These are phyloP conservation scores for Lentinula novae-zelandiae DNA, from an alignment of 1,284 basidiomycete species.

Conservation along the genomic window DNA sequence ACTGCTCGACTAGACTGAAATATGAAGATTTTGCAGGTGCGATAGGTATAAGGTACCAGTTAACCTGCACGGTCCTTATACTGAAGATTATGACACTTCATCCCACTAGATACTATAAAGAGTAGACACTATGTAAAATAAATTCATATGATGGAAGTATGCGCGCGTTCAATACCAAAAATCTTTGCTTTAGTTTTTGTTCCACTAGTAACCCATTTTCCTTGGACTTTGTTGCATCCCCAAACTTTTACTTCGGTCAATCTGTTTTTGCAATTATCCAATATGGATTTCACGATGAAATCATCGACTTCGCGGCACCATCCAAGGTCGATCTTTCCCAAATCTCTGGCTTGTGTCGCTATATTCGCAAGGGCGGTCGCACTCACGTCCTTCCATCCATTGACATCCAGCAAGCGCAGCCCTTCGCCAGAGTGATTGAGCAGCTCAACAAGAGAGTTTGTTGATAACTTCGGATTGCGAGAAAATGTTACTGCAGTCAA, in stretches of 20 bases:
- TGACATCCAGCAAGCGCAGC: slow-evolving; percentile 70
- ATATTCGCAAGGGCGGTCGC: slow-evolving; percentile 56
- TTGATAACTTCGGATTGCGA: slow-evolving; percentile 57
- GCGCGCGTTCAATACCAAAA: slow-evolving; percentile 9
- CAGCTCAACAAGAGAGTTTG: slow-evolving; percentile 59
- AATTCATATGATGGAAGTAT: background rate
- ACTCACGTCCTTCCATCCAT: slow-evolving; percentile 69
- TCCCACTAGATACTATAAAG: no score
- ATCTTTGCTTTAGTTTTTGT: slow-evolving; percentile 10
- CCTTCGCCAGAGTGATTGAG: slow-evolving; percentile 65
- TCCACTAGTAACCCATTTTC: slow-evolving; percentile 37
- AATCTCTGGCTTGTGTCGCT: slow-evolving; percentile 38
- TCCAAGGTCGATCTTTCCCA: slow-evolving; percentile 76
- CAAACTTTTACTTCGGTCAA: slow-evolving; percentile 63
- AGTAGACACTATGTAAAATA: background rate
- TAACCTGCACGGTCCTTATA: no score
- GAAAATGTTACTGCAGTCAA: slow-evolving; percentile 56
- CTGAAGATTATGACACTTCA: no score
- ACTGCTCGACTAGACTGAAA: no score
- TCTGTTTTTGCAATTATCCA: slow-evolving; percentile 47
- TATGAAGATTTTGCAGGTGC: no score
- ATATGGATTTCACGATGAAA: slow-evolving; percentile 70
- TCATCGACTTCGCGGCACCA: slow-evolving; percentile 89
- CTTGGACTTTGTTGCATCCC: slow-evolving; percentile 68
- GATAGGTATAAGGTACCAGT: no score